Evolutionary conservation across 192 early-diverging fungal species (phyloP).

Genomic region (Coemansia brasiliensis): DNA sequence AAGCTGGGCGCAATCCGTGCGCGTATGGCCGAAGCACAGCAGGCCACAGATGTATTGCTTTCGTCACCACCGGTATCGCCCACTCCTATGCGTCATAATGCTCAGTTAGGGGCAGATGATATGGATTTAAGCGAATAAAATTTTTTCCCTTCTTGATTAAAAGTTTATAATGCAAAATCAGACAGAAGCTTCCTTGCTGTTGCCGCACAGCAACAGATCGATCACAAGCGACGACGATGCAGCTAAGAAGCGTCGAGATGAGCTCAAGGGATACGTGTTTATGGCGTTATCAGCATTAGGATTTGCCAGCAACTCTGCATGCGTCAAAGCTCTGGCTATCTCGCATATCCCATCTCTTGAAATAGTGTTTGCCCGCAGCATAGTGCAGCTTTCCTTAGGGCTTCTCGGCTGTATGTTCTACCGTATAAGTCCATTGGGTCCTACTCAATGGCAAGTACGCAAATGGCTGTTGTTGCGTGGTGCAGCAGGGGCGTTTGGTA

Average conservation of each 20-base stretch:
- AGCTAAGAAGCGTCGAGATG: conserved; percentile 23
- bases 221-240: neutral
- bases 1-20: conserved; percentile 45
- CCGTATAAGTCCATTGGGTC: conserved; percentile 59
- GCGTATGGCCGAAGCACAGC: conserved; percentile 29
- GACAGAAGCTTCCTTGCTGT: neutral
- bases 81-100: neutral
- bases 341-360: conserved; percentile 63
- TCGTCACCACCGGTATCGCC: conserved; percentile 17
- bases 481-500: conserved; percentile 62
- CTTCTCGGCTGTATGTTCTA: conserved; percentile 58
- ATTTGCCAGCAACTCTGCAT: conserved; percentile 71
- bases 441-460: conserved; percentile 32
- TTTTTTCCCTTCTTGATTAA: too few species aligned
- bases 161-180: neutral
- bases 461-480: conserved; percentile 66
- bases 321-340: conserved; percentile 66
- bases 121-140: conserved; percentile 9
- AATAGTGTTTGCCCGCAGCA: conserved; percentile 71
- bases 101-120: neutral
- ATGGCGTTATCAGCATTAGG: conserved; percentile 73
- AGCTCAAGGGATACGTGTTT: conserved; percentile 40
- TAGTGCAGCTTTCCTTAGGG: conserved; percentile 64
- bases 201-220: neutral
- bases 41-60: conserved; percentile 1